A percentile compares a stretch with the other conserved stretches of the same genome.
Evolutionary conservation across 2,329 filamentous ascomycete genomes (phyloP).

Genomic region (Monosporascus sp.): DNA sequence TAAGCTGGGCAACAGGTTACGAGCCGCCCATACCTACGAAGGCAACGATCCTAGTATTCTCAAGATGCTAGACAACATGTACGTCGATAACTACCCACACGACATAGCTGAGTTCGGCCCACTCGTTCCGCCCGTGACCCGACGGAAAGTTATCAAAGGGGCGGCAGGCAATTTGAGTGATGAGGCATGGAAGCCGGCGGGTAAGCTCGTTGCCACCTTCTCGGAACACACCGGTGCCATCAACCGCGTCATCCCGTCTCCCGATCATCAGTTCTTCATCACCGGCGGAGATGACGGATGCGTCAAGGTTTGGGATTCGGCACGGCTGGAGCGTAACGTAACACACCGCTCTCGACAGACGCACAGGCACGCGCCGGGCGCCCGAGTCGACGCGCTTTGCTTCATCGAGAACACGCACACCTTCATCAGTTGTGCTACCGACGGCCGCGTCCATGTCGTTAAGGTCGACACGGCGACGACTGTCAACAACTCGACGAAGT

Average conservation of each 20-base stretch:
- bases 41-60: slow-evolving; percentile 69
- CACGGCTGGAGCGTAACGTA: slow-evolving; percentile 83
- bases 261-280: slow-evolving; percentile 91
- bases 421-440: slow-evolving; percentile 83
- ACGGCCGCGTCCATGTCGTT: slow-evolving; percentile 86
- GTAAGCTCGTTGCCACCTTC: slow-evolving; percentile 80
- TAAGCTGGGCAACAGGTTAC: slow-evolving; percentile 40
- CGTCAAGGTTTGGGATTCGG: slow-evolving; percentile 91
- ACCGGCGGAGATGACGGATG: slow-evolving; percentile 88
- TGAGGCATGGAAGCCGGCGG: slow-evolving; percentile 75
- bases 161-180: slow-evolving; percentile 45
- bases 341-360: slow-evolving; percentile 82
- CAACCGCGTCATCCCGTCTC: slow-evolving; percentile 74
- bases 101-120: slow-evolving; percentile 72
- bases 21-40: slow-evolving; percentile 73
- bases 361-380: slow-evolving; percentile 66
- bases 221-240: slow-evolving; percentile 80
- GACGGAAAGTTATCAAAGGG: slow-evolving; percentile 42
- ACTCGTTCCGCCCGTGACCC: slow-evolving; percentile 63
- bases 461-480: slow-evolving; percentile 58
- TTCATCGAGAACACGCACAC: slow-evolving; percentile 94
- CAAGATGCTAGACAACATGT: slow-evolving; percentile 78
- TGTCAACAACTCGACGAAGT: slow-evolving; percentile 52
- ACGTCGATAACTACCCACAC: slow-evolving; percentile 63
- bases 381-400: slow-evolving; percentile 73